Evolutionary conservation across 306 rosid species (phyloP), one percentile per base, ranked within the genome.

Genomic region (Crataegus laevigata): DNA sequence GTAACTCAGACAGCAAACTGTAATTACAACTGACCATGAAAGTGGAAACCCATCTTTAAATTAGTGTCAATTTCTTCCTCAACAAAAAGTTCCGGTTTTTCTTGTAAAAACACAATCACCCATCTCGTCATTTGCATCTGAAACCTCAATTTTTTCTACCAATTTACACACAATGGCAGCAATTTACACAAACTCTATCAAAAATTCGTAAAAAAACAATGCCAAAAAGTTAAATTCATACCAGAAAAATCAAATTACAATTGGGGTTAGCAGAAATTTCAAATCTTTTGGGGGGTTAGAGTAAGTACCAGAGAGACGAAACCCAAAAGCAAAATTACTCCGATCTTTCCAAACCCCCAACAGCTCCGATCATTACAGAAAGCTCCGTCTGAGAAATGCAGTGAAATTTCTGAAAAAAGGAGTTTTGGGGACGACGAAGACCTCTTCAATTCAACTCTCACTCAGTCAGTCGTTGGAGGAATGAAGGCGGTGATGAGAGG

Each of bases 141-240:
- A 73, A 73, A 42, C 29, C 76, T 36, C 76, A 17, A 14, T 38
- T 40, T 8, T 21, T 8, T 21, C 8, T 30, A 52, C 75, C 7
- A n/a, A 34, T 21, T 26, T 69, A 61, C 34, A 61, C 59, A 62
- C 60, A 74, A 74, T 45, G 77, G 13, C 69, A 45, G n/a, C 61
- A 4, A 0, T 43, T 11, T 0, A 73, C 8, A 12, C 47, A 18
- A 60, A 42, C 2, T 34, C 28, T 11, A 40, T 4, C 4, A 50
- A 25, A 26, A 73, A 59, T 11, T 11, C 43, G 24, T 6, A 3
- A 36, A 72, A 72, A 26, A 72, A 5, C 36, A 8, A 4, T 24
- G 10, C 8, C 3, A 34, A n/a, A 24, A 6, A 17, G 28, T 2
- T 11, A 5, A 72, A 72, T 59, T 36, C n/a, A 11, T 18, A 57